Evolutionary conservation across 2,329 filamentous ascomycete species (phyloP).

Genomic region (Aspergillus clavatus): DNA sequence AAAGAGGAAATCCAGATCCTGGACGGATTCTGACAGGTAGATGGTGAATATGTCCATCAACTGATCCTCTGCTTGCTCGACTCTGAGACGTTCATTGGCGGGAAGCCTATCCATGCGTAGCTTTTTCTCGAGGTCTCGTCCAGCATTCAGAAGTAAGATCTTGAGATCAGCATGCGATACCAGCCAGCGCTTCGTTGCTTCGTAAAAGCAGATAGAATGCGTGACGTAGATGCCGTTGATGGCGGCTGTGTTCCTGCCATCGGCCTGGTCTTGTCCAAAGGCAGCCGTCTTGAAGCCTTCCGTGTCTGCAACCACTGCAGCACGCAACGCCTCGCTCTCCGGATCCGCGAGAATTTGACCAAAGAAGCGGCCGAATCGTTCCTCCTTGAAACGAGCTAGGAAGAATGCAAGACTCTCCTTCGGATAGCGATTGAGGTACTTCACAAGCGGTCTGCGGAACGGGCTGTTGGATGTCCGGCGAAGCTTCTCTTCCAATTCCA

Average conservation of each 20-base stretch:
- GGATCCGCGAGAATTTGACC: slow-evolving; percentile 76
- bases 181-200: slow-evolving; percentile 63
- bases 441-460: slow-evolving; percentile 83
- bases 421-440: slow-evolving; percentile 89
- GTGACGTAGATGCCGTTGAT: slow-evolving; percentile 86
- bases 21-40: slow-evolving; percentile 68
- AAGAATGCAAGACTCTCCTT: slow-evolving; percentile 82
- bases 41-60: slow-evolving; percentile 79
- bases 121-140: slow-evolving; percentile 72
- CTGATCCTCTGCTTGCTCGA: slow-evolving; percentile 84
- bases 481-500: slow-evolving; percentile 79
- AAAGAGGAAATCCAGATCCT: slow-evolving; percentile 79
- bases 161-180: slow-evolving; percentile 54
- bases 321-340: slow-evolving; percentile 68
- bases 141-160: slow-evolving; percentile 56
- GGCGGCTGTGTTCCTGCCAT: slow-evolving; percentile 68
- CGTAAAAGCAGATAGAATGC: slow-evolving; percentile 67
- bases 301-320: slow-evolving; percentile 67
- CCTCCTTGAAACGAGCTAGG: slow-evolving; percentile 71
- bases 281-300: slow-evolving; percentile 65
- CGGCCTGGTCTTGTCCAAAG: slow-evolving; percentile 58
- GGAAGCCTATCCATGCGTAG: slow-evolving; percentile 67
- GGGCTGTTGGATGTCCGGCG: slow-evolving; percentile 85
- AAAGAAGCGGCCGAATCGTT: slow-evolving; percentile 84
- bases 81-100: slow-evolving; percentile 69